Evolutionary conservation across 768 basidiomycete species (phyloP), one percentile per base, ranked within the genome.

Genomic region (Psilocybe subaeruginosa): DNA sequence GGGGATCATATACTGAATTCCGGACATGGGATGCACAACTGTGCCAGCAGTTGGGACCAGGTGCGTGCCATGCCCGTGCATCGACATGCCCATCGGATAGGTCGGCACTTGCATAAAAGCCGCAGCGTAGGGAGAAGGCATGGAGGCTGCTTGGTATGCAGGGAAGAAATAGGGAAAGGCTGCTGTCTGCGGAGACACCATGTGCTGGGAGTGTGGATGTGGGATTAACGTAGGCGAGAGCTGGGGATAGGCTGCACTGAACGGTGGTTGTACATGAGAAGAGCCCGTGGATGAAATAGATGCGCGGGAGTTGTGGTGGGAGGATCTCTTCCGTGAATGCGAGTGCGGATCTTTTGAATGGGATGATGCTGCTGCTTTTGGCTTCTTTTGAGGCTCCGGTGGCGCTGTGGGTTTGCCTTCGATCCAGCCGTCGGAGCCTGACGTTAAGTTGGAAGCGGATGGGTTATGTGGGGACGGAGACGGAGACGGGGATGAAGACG

Each of bases 391-490:
- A 4, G 56, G 43, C 45, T 65, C 64, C 11, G 64, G 53, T 27
- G 63, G 62, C n/a, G 58, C 39, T 14, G 55, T 53, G 1, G 66
- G 31, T 33, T 54, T 63, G 59, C 71, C 71, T 50, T 79, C 78
- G n/a, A 78, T 73, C 79, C 79, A 80, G 3, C 78, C 78, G 59
- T 78, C 77, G 35, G 69, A 67, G 4, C 49, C 54, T 2, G 57
- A 46, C 9, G 43, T 37, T 14, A 46, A 49, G 19, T 29, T 55
- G 2, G 39, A 39, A 8, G 58, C 35, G 17, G 66, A 60, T 12
- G 64, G 63, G n/a, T 63, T 62, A 3, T 66, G 65, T 50, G 64
- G 66, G 33, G 51, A 53, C 14, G 71, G 60, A 12, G 69, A 64
- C 8, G 73, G 70, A 14, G 75, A 72, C 3, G 71, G 68, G 14